phyloP scores from a whole-genome alignment of 768 basidiomycete genomes.

The Leccinum variicolor region DNA sequence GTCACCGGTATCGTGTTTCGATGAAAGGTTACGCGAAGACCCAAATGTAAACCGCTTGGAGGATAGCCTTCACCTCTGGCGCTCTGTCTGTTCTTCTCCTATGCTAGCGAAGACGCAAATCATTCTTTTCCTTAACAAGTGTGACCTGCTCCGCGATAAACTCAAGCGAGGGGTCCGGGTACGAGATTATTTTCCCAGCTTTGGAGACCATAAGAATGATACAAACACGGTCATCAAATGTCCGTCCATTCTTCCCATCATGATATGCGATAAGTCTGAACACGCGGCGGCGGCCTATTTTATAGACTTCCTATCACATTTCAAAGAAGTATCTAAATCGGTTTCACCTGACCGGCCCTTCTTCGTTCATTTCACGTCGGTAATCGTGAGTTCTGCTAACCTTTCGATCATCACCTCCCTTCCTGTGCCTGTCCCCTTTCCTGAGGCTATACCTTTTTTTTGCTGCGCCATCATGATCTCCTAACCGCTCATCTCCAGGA shows the following conservation, averaged over 20 bases:
- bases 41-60: slow-evolving; percentile 67
- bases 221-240: slow-evolving; percentile 66
- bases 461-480: background rate
- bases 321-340: slow-evolving; percentile 66
- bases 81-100: slow-evolving; percentile 66
- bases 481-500: slow-evolving; percentile 46
- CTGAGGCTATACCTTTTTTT: background rate
- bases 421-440: slow-evolving; percentile 8
- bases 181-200: slow-evolving; percentile 68
- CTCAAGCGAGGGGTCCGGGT: slow-evolving; percentile 64
- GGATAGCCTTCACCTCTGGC: slow-evolving; percentile 76
- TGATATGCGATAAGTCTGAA: slow-evolving; percentile 8
- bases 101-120: slow-evolving; percentile 57
- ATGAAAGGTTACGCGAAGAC: slow-evolving; percentile 74
- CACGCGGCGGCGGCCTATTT: slow-evolving; percentile 2
- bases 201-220: slow-evolving; percentile 71
- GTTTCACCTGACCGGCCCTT: slow-evolving; percentile 66
- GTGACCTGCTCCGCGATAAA: slow-evolving; percentile 71
- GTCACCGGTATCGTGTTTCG: slow-evolving; percentile 70
- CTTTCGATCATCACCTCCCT: background rate
- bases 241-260: slow-evolving; percentile 31
- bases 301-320: slow-evolving; percentile 76
- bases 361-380: slow-evolving; percentile 72
- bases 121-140: slow-evolving; percentile 60
- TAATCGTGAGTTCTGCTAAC: slow-evolving; percentile 54